Percentiles rank a stretch among this genome's conserved stretches.
Evolutionary conservation across 768 basidiomycete genomes (phyloP).

Genomic region (Lactarius deliciosus): DNA sequence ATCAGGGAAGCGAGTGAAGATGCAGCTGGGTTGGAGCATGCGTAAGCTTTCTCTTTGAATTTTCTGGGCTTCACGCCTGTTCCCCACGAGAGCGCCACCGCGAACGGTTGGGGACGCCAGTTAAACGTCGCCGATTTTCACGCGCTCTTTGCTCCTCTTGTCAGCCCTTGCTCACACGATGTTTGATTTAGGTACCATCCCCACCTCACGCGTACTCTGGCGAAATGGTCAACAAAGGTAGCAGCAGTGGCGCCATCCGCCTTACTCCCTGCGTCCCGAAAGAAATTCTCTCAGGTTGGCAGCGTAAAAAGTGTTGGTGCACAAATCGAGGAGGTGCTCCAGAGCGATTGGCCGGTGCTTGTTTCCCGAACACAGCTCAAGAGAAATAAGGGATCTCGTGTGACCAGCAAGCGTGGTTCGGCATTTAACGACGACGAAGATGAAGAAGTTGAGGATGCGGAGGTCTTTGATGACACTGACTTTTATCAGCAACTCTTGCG

Average conservation of each 20-base stretch:
- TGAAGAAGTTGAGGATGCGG: conserved; percentile 39
- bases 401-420: conserved; percentile 32
- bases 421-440: conserved; percentile 37
- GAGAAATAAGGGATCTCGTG: conserved; percentile 49
- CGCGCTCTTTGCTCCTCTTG: background rate
- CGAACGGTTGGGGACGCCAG: background rate
- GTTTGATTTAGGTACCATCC: conserved; percentile 54
- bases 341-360: conserved; percentile 52
- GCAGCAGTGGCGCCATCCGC: conserved; percentile 85
- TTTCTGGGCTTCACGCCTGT: conserved; percentile 8
- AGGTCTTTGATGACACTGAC: conserved; percentile 84
- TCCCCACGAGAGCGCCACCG: conserved; percentile 8
- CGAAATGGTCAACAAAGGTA: conserved; percentile 96
- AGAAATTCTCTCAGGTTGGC: conserved; percentile 51
- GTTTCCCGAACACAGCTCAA: conserved; percentile 62
- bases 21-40: conserved; percentile 26
- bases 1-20: conserved; percentile 27
- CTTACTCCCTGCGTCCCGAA: conserved; percentile 67
- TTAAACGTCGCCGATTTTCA: conserved; percentile 34
- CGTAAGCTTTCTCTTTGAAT: conserved; percentile 36
- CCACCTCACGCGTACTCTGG: conserved; percentile 70
- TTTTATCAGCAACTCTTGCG: conserved; percentile 92
- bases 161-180: conserved; percentile 17
- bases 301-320: conserved; percentile 63
- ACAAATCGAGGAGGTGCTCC: conserved; percentile 72